Evolutionary conservation across 106 monocot genomes (phyloP), one percentile per base, ranked within the genome.

Genomic region (Platanthera guangdongensis): DNA sequence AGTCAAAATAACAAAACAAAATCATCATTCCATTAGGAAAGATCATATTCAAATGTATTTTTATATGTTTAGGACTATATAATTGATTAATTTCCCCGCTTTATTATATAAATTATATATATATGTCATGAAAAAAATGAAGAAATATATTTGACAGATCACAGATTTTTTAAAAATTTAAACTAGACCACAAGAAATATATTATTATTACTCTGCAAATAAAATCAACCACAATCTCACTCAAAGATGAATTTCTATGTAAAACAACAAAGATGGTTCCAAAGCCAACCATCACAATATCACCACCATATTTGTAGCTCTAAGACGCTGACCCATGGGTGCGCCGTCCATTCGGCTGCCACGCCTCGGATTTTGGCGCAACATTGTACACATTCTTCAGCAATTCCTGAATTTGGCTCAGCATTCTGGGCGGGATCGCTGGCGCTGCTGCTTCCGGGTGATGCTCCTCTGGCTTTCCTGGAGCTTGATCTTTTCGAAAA

Each of bases 401-500:
- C 78, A 93, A 80, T 65, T 97, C 93, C 72, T 97, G 91, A 62
- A 97, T 89, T 51, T 93, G 93, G 68, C 82, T 85, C 80, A 87
- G 87, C 76, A 88, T 67, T 67, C 78, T 86, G 86, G 3, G 90
- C 78, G 10, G 84, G 51, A 21, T 85, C 92, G 13, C 73, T 75
- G 9, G 75, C 51, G 21, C 55, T 71, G 62, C 64, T 52, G 16
- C 65, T 21, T 4, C 80, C 78, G 15, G 15, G 74, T 75, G 4
- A 54, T 30, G 14, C 85, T 30, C 50, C 63, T 57, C 25, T 87
- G 92, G 81, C 84, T 86, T 77, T 95, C 95, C 85, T 95, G 92
- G n/a, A 93, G 86, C 87, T 90, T 95, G 21, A 95, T 90, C 77
- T 90, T 95, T 79, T 95, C 90, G 65, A 87, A 93, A 4, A 95